Base-by-base conservation (phyloP, 805 yeast genomes). In the Wickerhamiella cacticola region DNA sequence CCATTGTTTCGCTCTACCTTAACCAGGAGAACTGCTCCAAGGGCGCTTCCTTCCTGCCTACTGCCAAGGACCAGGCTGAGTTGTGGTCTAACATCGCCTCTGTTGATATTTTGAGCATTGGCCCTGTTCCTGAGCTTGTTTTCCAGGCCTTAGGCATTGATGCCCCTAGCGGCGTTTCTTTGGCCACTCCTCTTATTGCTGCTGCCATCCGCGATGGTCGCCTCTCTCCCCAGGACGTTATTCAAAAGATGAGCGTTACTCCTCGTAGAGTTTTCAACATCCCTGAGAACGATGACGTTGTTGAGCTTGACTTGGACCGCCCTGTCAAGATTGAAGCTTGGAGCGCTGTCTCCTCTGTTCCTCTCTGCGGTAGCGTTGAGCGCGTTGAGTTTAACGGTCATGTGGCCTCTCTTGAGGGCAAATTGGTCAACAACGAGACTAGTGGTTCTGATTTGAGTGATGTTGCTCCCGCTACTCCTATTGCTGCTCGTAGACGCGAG, bases 51-150 rank as follows among this genome's bases (percentile, higher is more conserved):
- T 79, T 79, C 71, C 71, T 87, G 64, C 96, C 96, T 54, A 73
- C 89, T 18, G 72, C 73, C 61, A 82, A 75, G 55, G 95, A 85
- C 61, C 95, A 84, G 68, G 73, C 71, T 21, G 82, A 80, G 46
- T 72, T 89, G 57, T 88, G 96, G 96, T 77, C 71, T 41, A 74
- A 76, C 61, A 65, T 89, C 55, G 73, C 68, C 25, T 69, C 73
- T 40, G 74, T 89, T 61, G 97, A 89, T 68, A 82, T 87, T 55
- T 84, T 89, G 72, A 79, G 95, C 18, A 71, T 88, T 55, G 96
- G 96, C 54, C 71, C 74, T 35, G 63, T 82, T 53, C 96, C 96
- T 58, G 73, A 81, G 45, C 69, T 74, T 53, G 68, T 88, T 49
- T 85, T 94, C 39, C 66, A 73, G 58, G 79, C 77, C 53, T 68